These are phyloP conservation scores for Aspergillus conjunctus DNA, from an alignment of 495 filamentous ascomycete genomes.

Conservation along the genomic window DNA sequence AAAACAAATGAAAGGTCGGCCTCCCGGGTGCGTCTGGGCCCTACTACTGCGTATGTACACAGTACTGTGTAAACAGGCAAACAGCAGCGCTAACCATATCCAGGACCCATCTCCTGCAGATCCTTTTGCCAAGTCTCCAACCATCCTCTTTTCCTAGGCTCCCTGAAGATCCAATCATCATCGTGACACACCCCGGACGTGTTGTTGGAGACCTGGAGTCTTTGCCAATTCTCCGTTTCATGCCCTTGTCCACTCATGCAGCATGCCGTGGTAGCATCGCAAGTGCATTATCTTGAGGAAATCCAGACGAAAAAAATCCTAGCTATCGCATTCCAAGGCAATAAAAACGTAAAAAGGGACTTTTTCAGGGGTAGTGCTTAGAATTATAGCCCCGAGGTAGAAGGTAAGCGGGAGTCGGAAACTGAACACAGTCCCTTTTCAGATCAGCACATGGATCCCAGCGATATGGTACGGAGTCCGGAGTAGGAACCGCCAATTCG, in stretches of 20 bases:
- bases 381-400: no score
- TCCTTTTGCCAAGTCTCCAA: background rate
- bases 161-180: background rate
- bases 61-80: no score
- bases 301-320: background rate
- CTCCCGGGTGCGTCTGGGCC: background rate
- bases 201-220: background rate
- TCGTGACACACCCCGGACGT: background rate
- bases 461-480: no score
- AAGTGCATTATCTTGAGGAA: background rate
- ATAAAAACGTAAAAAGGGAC: no score
- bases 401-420: no score
- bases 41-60: no score
- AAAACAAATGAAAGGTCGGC: background rate
- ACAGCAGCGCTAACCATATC: no score
- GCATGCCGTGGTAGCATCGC: background rate
- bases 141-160: background rate
- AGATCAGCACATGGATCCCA: no score
- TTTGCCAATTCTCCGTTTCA: slow-evolving; percentile 4
- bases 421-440: no score
- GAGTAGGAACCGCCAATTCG: no score
- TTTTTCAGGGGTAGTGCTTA: no score
- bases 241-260: background rate
- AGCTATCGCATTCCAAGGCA: background rate
- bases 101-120: background rate